phyloP scores from a whole-genome alignment of 352 stramenopile genomes.

The Aphanomyces cochlioides region DNA sequence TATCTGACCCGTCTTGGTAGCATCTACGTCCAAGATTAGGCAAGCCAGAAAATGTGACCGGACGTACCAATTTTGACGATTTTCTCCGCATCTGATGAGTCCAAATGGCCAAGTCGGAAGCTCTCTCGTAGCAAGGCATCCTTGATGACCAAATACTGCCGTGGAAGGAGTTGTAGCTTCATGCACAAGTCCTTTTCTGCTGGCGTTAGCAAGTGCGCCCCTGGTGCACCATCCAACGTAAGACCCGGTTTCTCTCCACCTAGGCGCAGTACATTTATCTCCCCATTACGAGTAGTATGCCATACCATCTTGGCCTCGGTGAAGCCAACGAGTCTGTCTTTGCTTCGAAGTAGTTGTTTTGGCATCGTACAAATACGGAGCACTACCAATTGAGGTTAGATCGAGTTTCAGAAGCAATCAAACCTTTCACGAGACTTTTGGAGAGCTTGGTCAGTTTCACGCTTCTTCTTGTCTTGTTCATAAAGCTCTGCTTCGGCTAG shows the following conservation, averaged over 20 bases:
- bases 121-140: conserved; percentile 90
- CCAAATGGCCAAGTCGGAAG: conserved; percentile 69
- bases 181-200: conserved; percentile 89
- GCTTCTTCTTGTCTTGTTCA: conserved; percentile 92
- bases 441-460: conserved; percentile 87
- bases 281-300: neutral
- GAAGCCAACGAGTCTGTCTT: conserved; percentile 65
- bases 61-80: conserved; percentile 88
- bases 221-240: conserved; percentile 76
- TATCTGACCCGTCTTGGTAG: conserved; percentile 78
- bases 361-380: conserved; percentile 83
- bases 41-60: neutral
- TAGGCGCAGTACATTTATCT: neutral
- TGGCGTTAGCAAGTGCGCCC: conserved; percentile 83
- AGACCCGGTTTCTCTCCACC: conserved; percentile 34
- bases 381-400: conserved; percentile 27
- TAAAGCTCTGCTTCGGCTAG: conserved; percentile 93
- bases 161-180: conserved; percentile 85
- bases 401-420: conserved; percentile 29
- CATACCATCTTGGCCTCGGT: conserved; percentile 45
- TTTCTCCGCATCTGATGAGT: conserved; percentile 71
- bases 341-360: conserved; percentile 48
- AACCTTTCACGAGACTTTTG: conserved; percentile 81
- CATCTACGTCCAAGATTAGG: conserved; percentile 47
- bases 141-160: conserved; percentile 95